phyloP scores from a whole-genome alignment of 164 flowering plant species.

The Vitis cinerea region DNA sequence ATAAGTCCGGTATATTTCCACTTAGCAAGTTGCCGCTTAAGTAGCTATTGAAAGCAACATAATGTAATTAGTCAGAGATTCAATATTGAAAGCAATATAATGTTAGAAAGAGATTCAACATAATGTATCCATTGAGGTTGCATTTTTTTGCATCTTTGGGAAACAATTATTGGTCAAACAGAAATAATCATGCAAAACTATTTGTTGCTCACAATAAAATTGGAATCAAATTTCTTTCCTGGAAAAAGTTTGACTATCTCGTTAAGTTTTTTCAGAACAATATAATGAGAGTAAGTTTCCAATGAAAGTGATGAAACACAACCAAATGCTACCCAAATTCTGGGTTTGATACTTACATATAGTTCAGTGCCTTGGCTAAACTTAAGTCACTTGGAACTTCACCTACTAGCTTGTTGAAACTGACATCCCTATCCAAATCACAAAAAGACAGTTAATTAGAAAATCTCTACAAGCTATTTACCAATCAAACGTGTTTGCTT shows the following conservation, averaged over 20 bases:
- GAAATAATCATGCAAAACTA: too few species aligned
- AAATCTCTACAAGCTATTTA: slow-evolving; percentile 6
- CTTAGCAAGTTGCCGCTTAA: slow-evolving; percentile 58
- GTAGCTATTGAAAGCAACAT: slow-evolving; percentile 39
- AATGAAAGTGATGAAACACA: too few species aligned
- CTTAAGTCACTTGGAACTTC: slow-evolving; percentile 36
- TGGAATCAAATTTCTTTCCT: too few species aligned
- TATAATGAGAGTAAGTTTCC: neutral
- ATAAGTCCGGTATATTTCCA: slow-evolving; percentile 56
- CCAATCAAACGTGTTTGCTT: too few species aligned
- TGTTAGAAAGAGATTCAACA: neutral
- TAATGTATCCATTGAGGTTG: neutral
- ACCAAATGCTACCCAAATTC: neutral
- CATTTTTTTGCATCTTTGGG: neutral
- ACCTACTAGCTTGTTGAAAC: slow-evolving; percentile 66
- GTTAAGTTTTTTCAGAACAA: too few species aligned
- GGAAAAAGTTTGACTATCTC: too few species aligned
- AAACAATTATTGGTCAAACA: too few species aligned
- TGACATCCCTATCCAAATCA: slow-evolving; percentile 54
- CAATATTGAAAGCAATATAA: neutral
- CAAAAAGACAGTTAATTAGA: neutral
- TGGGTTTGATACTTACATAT: slow-evolving; percentile 38
- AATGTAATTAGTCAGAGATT: neutral
- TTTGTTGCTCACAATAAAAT: too few species aligned
- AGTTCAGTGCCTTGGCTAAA: slow-evolving; percentile 23